Percentiles rank a stretch among this genome's conserved stretches.
These are phyloP conservation scores for Podospora australis DNA, from an alignment of 495 filamentous ascomycete species.

Conservation along the genomic window DNA sequence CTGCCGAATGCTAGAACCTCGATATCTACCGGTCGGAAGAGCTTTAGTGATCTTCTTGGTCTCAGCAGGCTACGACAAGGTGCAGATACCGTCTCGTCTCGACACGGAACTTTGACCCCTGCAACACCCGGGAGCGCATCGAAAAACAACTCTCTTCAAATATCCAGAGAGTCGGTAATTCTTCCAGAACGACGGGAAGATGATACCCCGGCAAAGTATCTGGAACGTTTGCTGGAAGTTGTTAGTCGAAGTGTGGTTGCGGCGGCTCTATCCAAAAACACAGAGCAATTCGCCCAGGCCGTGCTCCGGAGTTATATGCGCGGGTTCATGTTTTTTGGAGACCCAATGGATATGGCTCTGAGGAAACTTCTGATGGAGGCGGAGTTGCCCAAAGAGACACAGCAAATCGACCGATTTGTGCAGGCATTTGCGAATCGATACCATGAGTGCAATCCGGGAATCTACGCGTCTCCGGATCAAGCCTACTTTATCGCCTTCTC, in stretches of 20 bases:
- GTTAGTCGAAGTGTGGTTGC: conserved; percentile 74
- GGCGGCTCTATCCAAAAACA: conserved; percentile 72
- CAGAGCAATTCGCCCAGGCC: conserved; percentile 73
- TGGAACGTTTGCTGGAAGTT: conserved; percentile 71
- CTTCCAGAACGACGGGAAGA: conserved; percentile 77
- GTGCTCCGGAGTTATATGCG: conserved; percentile 92
- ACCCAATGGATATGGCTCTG: conserved; percentile 96
- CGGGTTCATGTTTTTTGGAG: conserved; percentile 86
- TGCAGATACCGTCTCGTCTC: conserved; percentile 49
- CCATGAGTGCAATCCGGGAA: conserved; percentile 96
- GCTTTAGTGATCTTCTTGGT: conserved; percentile 81
- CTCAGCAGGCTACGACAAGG: conserved; percentile 71
- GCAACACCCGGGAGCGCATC: conserved; percentile 60
- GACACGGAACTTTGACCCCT: conserved; percentile 57
- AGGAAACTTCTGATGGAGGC: conserved; percentile 94
- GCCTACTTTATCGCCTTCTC: conserved; percentile 98
- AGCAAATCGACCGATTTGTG: conserved; percentile 92
- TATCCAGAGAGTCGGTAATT: conserved; percentile 54
- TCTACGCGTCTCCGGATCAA: conserved; percentile 87
- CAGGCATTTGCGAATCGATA: conserved; percentile 95
- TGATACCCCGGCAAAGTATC: conserved; percentile 85
- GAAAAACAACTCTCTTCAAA: conserved; percentile 63
- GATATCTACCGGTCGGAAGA: conserved; percentile 79
- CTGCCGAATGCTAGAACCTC: conserved; percentile 62
- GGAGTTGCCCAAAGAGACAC: conserved; percentile 92